These are phyloP conservation scores for Camellia oleifera DNA, from an alignment of 179 eudicot species.

Conservation along the genomic window DNA sequence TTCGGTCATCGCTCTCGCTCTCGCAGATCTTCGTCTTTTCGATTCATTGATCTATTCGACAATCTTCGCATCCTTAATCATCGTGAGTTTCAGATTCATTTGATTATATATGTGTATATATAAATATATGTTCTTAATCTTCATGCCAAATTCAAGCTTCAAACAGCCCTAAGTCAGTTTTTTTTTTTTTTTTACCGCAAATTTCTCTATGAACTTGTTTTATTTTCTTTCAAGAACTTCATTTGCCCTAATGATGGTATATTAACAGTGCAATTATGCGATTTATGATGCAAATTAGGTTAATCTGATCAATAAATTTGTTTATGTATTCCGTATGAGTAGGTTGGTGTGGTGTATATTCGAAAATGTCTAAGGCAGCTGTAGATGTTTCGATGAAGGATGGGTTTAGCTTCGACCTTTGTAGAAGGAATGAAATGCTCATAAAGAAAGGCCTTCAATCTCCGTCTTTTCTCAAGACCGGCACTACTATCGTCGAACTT, in stretches of 20 bases:
- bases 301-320: constrained; percentile 20
- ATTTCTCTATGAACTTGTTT: no score
- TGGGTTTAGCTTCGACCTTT: constrained; percentile 69
- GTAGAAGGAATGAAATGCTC: constrained; percentile 73
- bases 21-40: background rate
- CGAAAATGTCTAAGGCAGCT: constrained; percentile 43
- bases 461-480: constrained; percentile 65
- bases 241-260: background rate
- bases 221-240: background rate
- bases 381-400: constrained; percentile 59
- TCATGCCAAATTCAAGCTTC: background rate
- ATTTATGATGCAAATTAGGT: background rate
- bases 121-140: background rate
- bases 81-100: background rate
- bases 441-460: constrained; percentile 48
- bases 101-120: background rate
- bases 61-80: no score
- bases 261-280: no score
- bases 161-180: background rate
- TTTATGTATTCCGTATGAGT: background rate
- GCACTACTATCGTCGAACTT: constrained; percentile 79
- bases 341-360: background rate
- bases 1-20: background rate
- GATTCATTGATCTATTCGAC: background rate
- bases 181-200: background rate